Conservation (phyloP, 495 filamentous ascomycete genomes). For the Daldinia loculata region DNA sequence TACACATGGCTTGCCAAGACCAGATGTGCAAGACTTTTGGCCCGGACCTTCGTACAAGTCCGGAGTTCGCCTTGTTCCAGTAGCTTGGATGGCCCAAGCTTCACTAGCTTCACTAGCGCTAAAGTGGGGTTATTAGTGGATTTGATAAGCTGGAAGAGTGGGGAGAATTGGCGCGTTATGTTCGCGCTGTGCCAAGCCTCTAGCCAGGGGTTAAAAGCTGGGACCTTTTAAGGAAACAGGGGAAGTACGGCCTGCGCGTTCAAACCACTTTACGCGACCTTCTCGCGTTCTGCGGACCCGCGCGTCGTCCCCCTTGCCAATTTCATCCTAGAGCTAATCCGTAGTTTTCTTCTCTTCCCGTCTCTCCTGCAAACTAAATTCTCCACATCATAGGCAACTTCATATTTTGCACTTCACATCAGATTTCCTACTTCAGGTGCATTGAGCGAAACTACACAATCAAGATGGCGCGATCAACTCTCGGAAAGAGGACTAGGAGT, state of each 20-base stretch:
- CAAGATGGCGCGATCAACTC: conserved; percentile 68
- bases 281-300: conserved; percentile 40
- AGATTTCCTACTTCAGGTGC: neutral
- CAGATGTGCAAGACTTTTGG: no score
- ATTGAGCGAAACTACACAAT: conserved; percentile 2
- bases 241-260: neutral
- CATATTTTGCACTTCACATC: neutral
- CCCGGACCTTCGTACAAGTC: conserved; percentile 10
- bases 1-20: no score
- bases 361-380: conserved; percentile 7
- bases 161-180: neutral
- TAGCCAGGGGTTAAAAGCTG: neutral
- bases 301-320: conserved; percentile 44
- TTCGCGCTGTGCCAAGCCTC: neutral
- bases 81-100: neutral
- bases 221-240: neutral
- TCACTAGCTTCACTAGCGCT: neutral
- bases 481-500: conserved; percentile 77
- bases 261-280: conserved; percentile 42
- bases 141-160: neutral
- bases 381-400: conserved; percentile 8
- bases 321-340: conserved; percentile 18
- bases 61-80: conserved; percentile 58
- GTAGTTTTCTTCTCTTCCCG: conserved; percentile 13
- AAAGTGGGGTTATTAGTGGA: conserved; percentile 5